These are phyloP conservation scores for Ceriops decandra DNA, from an alignment of 345 rosid genomes.

Conservation along the genomic window DNA sequence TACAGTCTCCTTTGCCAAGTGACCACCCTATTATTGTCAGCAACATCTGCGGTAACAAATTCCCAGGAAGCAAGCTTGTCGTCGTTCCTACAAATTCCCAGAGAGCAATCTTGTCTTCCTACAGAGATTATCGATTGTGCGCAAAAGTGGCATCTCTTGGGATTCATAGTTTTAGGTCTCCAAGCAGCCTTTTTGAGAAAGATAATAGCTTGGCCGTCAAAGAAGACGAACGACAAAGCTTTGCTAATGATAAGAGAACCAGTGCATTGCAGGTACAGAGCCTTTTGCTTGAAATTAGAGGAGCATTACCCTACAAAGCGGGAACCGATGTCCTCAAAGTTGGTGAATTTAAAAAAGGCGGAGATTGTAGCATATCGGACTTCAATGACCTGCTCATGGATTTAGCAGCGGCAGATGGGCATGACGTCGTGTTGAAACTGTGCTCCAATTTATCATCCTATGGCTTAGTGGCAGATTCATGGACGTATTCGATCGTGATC, in stretches of 20 bases:
- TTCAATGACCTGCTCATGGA: constrained; percentile 40
- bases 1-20: constrained; percentile 10
- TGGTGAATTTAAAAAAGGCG: constrained; percentile 17
- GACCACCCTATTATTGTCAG: not conserved
- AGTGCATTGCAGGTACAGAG: constrained; percentile 10
- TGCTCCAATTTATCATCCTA: constrained; percentile 24
- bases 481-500: constrained; percentile 41
- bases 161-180: not conserved
- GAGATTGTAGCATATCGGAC: constrained; percentile 23
- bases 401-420: constrained; percentile 30
- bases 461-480: constrained; percentile 36
- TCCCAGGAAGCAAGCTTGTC: constrained; percentile 4
- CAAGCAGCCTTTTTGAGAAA: not conserved
- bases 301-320: constrained; percentile 22
- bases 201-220: not conserved
- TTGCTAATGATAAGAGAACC: constrained; percentile 5
- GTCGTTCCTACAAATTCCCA: constrained; percentile 8
- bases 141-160: not conserved
- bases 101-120: too few relatives aligned
- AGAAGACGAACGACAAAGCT: constrained; percentile 9
- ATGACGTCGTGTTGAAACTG: constrained; percentile 33
- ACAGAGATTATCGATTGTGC: not conserved
- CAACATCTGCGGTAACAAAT: not conserved
- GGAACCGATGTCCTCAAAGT: constrained; percentile 20
- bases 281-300: constrained; percentile 18